Percentiles rank a stretch among this genome's conserved stretches.
These are phyloP conservation scores for Salvia sclarea DNA, from an alignment of 305 asterid genomes.

Conservation along the genomic window DNA sequence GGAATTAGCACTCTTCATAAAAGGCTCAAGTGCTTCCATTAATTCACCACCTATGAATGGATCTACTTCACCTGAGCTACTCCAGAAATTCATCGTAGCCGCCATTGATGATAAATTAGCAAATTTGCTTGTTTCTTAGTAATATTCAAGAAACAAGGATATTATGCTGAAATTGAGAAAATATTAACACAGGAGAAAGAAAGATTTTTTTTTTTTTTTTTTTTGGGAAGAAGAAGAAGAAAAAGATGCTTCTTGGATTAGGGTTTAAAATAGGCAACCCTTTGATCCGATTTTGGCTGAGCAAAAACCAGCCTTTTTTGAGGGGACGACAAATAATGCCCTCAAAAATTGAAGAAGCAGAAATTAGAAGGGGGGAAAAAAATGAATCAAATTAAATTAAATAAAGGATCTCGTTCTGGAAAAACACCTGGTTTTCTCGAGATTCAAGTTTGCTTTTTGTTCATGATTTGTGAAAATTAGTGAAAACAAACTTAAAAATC, in stretches of 20 bases:
- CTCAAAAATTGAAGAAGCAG: slow-evolving; percentile 30
- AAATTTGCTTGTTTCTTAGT: slow-evolving; percentile 57
- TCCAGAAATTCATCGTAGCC: slow-evolving; percentile 72
- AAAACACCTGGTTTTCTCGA: slow-evolving; percentile 67
- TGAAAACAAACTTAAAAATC: slow-evolving; percentile 39
- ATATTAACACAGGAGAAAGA: neutral
- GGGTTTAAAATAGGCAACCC: slow-evolving; percentile 83
- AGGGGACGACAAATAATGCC: slow-evolving; percentile 49
- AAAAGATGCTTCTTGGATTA: slow-evolving; percentile 31
- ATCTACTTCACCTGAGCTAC: slow-evolving; percentile 40
- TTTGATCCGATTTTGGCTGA: slow-evolving; percentile 33
- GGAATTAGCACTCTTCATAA: slow-evolving; percentile 74
- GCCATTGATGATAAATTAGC: slow-evolving; percentile 41
- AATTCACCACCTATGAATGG: slow-evolving; percentile 63
- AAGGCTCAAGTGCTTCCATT: slow-evolving; percentile 91
- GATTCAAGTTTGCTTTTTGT: slow-evolving; percentile 49
- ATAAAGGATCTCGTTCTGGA: slow-evolving; percentile 52
- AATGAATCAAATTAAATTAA: neutral
- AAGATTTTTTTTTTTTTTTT: neutral
- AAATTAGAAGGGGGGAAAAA: neutral
- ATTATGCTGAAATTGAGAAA: slow-evolving; percentile 19
- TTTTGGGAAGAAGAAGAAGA: too few species aligned
- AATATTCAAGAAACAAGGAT: slow-evolving; percentile 57
- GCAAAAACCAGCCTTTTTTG: slow-evolving; percentile 36
- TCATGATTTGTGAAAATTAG: neutral